Evolutionary conservation across 163 green algal species (phyloP), one percentile per base, ranked within the genome.

Genomic region (Chloromonas sp.): DNA sequence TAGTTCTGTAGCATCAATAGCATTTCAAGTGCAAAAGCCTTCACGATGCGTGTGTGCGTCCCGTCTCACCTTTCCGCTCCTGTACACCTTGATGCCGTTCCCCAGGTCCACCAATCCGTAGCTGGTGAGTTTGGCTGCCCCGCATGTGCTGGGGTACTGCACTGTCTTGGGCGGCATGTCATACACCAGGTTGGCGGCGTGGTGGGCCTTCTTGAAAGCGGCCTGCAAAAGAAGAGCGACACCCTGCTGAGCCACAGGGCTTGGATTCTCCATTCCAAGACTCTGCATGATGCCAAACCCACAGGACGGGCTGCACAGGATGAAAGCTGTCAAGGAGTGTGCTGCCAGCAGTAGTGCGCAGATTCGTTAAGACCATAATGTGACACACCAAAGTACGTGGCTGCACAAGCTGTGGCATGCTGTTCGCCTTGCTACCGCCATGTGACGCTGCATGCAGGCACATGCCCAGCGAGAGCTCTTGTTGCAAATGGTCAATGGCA

Each of bases 161-260:
- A 89, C 82, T 13, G 70, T 89, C 80, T 79, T 85, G 60, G 90
- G 90, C 0, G 90, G 90, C 58, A 90, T 86, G 36, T 92, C 85
- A 82, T 93, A 93, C 60, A 93, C 74, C 2, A 57, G 61, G 14
- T 89, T 79, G 0, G 88, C 87, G 3, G 88, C 82, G 0, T 79
- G 57, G 78, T 92, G 88, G 1, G 86, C 90, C 36, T 86, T 87
- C 5, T 84, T 59, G 81, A 93, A 93, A 0, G 88, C 86, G 14
- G 81, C 70, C 61, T 85, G 61, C 81, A 36, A 36, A 36, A 36
- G 36, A 36, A 36, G 11, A 76, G 66, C 66, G 5, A 11, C 66
- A 76, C 11, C 66, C 66, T 11, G 11, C 8, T 76, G 66, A n/a
- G 66, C 66, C 8, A 8, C 66, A n/a, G 66, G 66, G 5, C 66